Conservation (phyloP, 2,329 filamentous ascomycete species). For the Nothophaeocryptopus gaeumannii region DNA sequence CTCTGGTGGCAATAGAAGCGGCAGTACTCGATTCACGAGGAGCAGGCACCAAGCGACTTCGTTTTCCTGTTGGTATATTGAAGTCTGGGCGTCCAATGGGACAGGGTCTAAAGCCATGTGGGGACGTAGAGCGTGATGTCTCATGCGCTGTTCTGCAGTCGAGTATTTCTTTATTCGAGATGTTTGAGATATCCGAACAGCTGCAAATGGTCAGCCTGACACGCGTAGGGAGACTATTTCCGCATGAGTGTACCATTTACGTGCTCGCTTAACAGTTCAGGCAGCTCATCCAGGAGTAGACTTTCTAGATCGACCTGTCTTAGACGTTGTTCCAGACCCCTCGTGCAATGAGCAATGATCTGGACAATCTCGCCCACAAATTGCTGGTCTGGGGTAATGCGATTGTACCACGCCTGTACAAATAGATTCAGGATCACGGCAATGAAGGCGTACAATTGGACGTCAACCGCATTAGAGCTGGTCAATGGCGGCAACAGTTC, state of each 20-base stretch:
- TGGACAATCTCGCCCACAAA: slow-evolving; percentile 87
- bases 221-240: neutral
- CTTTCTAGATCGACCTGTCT: slow-evolving; percentile 79
- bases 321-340: slow-evolving; percentile 80
- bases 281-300: slow-evolving; percentile 82
- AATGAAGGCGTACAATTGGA: slow-evolving; percentile 89
- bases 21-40: slow-evolving; percentile 76
- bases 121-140: slow-evolving; percentile 78
- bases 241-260: slow-evolving; percentile 60
- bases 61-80: slow-evolving; percentile 65
- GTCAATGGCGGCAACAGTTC: slow-evolving; percentile 86
- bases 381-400: slow-evolving; percentile 83
- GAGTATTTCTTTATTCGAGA: slow-evolving; percentile 5
- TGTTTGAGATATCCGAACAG: slow-evolving; percentile 20
- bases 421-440: slow-evolving; percentile 87
- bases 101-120: slow-evolving; percentile 78
- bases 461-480: slow-evolving; percentile 88
- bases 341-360: slow-evolving; percentile 87
- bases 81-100: slow-evolving; percentile 47
- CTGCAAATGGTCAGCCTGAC: slow-evolving; percentile 28
- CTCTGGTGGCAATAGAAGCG: slow-evolving; percentile 83
- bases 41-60: slow-evolving; percentile 84
- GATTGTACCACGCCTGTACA: slow-evolving; percentile 88
- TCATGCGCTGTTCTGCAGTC: slow-evolving; percentile 14
- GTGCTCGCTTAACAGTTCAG: slow-evolving; percentile 76